phyloP scores from a whole-genome alignment of 2,329 filamentous ascomycete genomes.

The Amauroascus verrucosus region DNA sequence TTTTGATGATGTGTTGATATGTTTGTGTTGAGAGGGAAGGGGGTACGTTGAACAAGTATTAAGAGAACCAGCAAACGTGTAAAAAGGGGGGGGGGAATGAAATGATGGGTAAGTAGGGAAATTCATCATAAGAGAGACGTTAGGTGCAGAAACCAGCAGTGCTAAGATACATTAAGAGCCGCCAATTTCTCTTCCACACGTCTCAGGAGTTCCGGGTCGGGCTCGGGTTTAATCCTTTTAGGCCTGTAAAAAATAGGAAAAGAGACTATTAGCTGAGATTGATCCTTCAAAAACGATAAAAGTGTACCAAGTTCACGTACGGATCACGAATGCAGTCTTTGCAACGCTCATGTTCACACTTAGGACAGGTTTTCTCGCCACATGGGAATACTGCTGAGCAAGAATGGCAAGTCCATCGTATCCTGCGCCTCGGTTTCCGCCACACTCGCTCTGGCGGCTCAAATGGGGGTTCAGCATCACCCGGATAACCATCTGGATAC shows the following conservation, averaged over 20 bases:
- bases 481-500: slow-evolving; percentile 38
- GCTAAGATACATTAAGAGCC: slow-evolving; percentile 10
- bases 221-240: slow-evolving; percentile 31
- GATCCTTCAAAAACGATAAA: not conserved
- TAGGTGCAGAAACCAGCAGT: not conserved
- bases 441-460: slow-evolving; percentile 30
- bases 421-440: slow-evolving; percentile 29
- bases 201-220: slow-evolving; percentile 31
- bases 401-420: slow-evolving; percentile 35
- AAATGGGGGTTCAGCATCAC: slow-evolving; percentile 31
- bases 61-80: not conserved
- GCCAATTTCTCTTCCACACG: slow-evolving; percentile 34
- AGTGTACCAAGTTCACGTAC: slow-evolving; percentile 25
- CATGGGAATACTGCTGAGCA: slow-evolving; percentile 29
- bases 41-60: not conserved
- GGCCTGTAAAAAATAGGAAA: slow-evolving; percentile 24
- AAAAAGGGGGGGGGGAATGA: not conserved
- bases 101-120: not conserved
- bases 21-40: not conserved
- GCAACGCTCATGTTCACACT: slow-evolving; percentile 35
- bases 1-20: not conserved
- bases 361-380: slow-evolving; percentile 27
- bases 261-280: slow-evolving; percentile 4
- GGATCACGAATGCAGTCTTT: slow-evolving; percentile 34
- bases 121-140: not conserved